Base-by-base conservation (phyloP, 345 rosid species). In the Cardiospermum halicacabum region DNA sequence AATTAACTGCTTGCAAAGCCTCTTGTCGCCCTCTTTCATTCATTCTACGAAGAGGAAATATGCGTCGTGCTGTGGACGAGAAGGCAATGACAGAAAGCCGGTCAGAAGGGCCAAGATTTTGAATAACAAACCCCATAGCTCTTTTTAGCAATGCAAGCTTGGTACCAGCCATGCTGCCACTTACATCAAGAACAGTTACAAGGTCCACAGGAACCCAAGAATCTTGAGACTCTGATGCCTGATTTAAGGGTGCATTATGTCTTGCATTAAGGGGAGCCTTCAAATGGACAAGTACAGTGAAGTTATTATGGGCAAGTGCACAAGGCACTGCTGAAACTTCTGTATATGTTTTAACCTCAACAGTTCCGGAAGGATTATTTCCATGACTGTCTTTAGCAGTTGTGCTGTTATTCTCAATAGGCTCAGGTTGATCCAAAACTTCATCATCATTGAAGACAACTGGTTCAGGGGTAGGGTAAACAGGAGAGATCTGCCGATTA, bases 131-230 rank as follows among this genome's bases (percentile, higher is more conserved):
- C 10, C 97, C 99, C 99, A 94, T 91, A 2, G 99, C 99, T 76
- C 93, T 81, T 81, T 94, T 94, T 69, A 94, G 77, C 81, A 94
- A 76, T 4, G 97, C 97, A 45, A 94, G 78, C 72, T 91, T 94
- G 56, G 95, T 87, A 32, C 99, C 99, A 0, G 90, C 87, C 97
- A 95, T 95, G 85, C 99, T 95, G 64, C 99, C 99, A 40, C 99
- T 95, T 40, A 89, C 89, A 72, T 95, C 99, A 74, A 95, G 97
- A 61, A 95, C 96, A 1, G 99, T 91, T 47, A 95, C 88, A 55
- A 95, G 82, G 75, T 95, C 99, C 25, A 95, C 77, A n/a, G 96
- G 84, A 59, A 91, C 92, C 21, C 96, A 92, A 10, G 89, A 81
- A 66, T 69, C 70, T 51, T 70, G 77, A 68, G 78, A 53, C 22